phyloP scores from a whole-genome alignment of 2,329 filamentous ascomycete species.

The Alternaria sp. region DNA sequence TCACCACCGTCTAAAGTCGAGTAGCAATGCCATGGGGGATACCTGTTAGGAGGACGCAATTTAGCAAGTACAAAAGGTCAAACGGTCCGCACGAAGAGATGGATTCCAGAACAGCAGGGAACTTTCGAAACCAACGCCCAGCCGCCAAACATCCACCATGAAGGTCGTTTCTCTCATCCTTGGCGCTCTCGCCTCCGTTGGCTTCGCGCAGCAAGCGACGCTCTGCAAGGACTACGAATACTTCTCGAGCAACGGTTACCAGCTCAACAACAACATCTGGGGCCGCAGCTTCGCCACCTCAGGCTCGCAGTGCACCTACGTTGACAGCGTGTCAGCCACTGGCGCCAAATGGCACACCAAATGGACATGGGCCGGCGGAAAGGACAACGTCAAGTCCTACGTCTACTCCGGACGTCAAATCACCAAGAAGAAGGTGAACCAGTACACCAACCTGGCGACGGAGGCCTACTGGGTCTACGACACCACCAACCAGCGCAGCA shows the following conservation, averaged over 20 bases:
- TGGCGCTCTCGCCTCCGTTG: constrained; percentile 5
- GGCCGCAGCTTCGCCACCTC: constrained; percentile 21
- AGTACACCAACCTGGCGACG: constrained; percentile 27
- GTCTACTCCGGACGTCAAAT: constrained; percentile 27
- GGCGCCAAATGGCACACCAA: constrained; percentile 23
- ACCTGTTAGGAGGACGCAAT: not conserved
- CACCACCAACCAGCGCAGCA: constrained; percentile 21
- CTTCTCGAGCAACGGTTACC: constrained; percentile 27
- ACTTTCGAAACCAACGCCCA: not conserved
- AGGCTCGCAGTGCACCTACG: constrained; percentile 27
- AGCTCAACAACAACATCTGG: constrained; percentile 36
- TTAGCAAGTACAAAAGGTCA: constrained; percentile 4
- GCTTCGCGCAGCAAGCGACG: constrained; percentile 8
- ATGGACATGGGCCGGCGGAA: constrained; percentile 27
- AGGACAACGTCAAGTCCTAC: constrained; percentile 35
- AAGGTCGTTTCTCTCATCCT: constrained; percentile 9
- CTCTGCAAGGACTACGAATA: constrained; percentile 29
- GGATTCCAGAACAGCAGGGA: not conserved
- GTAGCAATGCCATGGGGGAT: not conserved
- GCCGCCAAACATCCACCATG: constrained; percentile 1
- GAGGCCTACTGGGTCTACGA: constrained; percentile 29
- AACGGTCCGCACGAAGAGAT: not conserved
- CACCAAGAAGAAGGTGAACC: constrained; percentile 21
- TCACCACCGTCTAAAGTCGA: constrained; percentile 10
- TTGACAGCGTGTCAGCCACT: constrained; percentile 18